Evolutionary conservation across 768 basidiomycete genomes (phyloP).

Genomic region (Dacryopinax spathularia): DNA sequence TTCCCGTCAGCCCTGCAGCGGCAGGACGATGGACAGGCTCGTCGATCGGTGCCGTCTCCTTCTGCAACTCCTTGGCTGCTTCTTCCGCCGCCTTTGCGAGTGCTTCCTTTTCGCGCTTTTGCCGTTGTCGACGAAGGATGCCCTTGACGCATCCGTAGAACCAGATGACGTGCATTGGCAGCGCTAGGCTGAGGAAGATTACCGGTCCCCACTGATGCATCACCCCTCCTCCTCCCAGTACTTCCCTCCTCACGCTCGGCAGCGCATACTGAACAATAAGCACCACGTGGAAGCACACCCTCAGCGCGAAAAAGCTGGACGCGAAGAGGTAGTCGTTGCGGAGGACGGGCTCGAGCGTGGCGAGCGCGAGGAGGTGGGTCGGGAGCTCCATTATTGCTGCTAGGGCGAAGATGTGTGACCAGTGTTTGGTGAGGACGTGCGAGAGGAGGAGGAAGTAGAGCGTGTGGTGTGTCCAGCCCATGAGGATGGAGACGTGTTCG

Average conservation of each 20-base stretch:
- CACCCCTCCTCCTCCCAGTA: conserved; percentile 17
- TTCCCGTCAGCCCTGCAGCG: not conserved
- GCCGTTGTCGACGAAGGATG: conserved; percentile 26
- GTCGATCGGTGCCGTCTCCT: not conserved
- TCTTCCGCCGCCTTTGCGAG: not conserved
- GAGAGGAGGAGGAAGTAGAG: conserved; percentile 32
- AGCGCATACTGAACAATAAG: conserved; percentile 24
- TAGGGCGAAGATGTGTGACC: conserved; percentile 33
- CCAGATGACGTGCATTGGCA: conserved; percentile 42
- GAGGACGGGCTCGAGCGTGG: conserved; percentile 30
- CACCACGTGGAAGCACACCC: conserved; percentile 34
- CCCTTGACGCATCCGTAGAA: conserved; percentile 38
- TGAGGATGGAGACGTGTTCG: conserved; percentile 33
- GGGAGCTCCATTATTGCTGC: conserved; percentile 41
- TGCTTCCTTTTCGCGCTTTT: conserved; percentile 20
- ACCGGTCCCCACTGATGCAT: conserved; percentile 27
- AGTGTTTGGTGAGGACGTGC: conserved; percentile 24
- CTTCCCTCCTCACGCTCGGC: conserved; percentile 19
- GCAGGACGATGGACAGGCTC: not conserved
- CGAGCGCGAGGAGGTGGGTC: conserved; percentile 38
- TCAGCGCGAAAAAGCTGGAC: conserved; percentile 35
- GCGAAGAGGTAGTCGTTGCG: conserved; percentile 41
- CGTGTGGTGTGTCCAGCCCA: conserved; percentile 43
- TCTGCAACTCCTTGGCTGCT: not conserved
- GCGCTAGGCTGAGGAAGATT: conserved; percentile 28